These are phyloP conservation scores for Chytriomyces sp. DNA, from an alignment of 192 early-diverging fungal species.

Conservation along the genomic window DNA sequence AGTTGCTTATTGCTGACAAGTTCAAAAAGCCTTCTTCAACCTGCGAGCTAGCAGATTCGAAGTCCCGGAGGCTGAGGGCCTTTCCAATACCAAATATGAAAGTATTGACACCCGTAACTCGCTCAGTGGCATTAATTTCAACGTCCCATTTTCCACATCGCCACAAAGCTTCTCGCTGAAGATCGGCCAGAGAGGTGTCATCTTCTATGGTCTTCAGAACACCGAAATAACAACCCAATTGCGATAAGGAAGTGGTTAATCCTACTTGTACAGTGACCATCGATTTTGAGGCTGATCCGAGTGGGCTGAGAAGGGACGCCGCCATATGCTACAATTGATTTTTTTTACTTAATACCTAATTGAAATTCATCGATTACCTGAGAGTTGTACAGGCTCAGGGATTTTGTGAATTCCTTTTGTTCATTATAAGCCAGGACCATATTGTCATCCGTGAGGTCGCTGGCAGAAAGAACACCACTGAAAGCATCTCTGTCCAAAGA, in stretches of 20 bases:
- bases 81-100: constrained; percentile 6
- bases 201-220: constrained; percentile 19
- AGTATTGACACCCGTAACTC: constrained; percentile 1
- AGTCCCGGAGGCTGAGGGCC: background rate
- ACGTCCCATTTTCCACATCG: constrained; percentile 34
- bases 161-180: constrained; percentile 42
- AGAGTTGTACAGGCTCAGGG: background rate
- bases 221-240: constrained; percentile 33
- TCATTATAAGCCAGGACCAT: background rate
- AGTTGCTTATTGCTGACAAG: constrained; percentile 6
- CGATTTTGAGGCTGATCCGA: constrained; percentile 1
- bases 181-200: constrained; percentile 5
- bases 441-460: constrained; percentile 20
- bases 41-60: background rate
- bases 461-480: constrained; percentile 36
- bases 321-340: constrained; percentile 32
- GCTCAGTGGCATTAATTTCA: background rate
- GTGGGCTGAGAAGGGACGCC: constrained; percentile 20
- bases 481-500: constrained; percentile 42
- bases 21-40: constrained; percentile 17
- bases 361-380: constrained; percentile 10
- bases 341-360: constrained; percentile 25
- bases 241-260: constrained; percentile 32
- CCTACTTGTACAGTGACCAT: constrained; percentile 3
- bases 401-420: constrained; percentile 12